Percentiles rank a stretch among this genome's conserved stretches.
Conservation (phyloP, 108 stramenopile genomes). For the Discostella stelligeroides region DNA sequence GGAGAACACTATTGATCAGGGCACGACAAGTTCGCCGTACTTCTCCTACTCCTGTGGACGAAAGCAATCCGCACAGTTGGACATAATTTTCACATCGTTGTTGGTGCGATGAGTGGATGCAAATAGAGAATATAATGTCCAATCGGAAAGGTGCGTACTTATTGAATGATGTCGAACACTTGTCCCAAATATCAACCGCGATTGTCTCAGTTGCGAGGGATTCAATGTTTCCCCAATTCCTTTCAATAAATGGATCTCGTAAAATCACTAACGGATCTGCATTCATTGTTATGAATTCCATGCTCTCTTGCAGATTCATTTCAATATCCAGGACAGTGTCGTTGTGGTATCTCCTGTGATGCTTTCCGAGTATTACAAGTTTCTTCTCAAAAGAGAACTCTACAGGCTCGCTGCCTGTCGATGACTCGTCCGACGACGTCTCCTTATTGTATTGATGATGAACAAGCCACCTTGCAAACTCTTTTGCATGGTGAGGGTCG, state of each 20-base stretch:
- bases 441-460: neutral
- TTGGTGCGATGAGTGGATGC: slow-evolving; percentile 3
- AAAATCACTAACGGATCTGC: neutral
- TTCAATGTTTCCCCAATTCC: neutral
- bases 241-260: neutral
- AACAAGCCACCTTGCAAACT: neutral
- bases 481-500: neutral
- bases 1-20: too few relatives aligned
- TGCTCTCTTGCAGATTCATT: too few relatives aligned
- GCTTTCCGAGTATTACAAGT: neutral
- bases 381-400: neutral
- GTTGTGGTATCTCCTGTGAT: neutral
- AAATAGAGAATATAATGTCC: neutral
- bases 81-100: slow-evolving; percentile 14
- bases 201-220: neutral
- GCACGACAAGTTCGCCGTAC: neutral
- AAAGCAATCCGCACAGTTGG: neutral
- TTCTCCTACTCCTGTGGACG: neutral
- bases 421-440: neutral
- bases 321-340: neutral
- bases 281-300: too few relatives aligned
- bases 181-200: neutral
- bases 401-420: neutral
- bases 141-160: too few relatives aligned
- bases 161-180: too few relatives aligned